phyloP scores from a whole-genome alignment of 2,329 filamentous ascomycete species.

The Cytospora chrysosperma region DNA sequence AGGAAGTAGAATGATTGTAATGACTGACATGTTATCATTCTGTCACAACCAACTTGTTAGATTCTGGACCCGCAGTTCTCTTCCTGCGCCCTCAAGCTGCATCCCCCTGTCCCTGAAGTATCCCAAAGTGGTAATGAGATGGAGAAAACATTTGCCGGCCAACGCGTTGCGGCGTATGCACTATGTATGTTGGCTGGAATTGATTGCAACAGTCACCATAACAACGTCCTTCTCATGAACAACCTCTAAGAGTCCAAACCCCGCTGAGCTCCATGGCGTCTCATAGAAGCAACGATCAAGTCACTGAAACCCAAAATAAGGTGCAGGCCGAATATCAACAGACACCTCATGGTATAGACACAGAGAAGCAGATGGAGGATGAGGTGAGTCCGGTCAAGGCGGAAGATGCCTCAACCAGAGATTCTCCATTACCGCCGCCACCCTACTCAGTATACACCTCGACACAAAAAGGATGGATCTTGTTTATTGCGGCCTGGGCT shows the following conservation, averaged over 20 bases:
- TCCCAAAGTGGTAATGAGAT: not conserved
- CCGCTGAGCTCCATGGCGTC: not conserved
- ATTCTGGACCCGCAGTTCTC: not conserved
- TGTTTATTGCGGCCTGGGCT: slow-evolving; percentile 3
- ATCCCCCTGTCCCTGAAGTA: not conserved
- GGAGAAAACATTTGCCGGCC: not conserved
- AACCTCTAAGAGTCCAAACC: too few species aligned
- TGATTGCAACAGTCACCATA: too few species aligned
- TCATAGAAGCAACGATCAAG: not conserved
- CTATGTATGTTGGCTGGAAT: not conserved
- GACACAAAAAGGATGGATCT: not conserved
- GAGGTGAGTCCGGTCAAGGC: not conserved
- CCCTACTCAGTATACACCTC: not conserved
- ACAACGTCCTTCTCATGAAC: too few species aligned
- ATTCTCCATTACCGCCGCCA: not conserved
- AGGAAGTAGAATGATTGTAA: too few species aligned
- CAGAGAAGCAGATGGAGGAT: not conserved
- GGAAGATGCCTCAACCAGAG: not conserved
- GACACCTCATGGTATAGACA: not conserved
- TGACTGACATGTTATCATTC: too few species aligned
- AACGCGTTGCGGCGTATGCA: not conserved
- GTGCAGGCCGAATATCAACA: not conserved
- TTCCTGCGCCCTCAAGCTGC: not conserved
- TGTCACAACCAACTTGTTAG: not conserved
- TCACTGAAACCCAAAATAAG: not conserved